Evolutionary conservation across 2,329 filamentous ascomycete genomes (phyloP), one percentile per base, ranked within the genome.

Genomic region (Scytalidium lignicola): DNA sequence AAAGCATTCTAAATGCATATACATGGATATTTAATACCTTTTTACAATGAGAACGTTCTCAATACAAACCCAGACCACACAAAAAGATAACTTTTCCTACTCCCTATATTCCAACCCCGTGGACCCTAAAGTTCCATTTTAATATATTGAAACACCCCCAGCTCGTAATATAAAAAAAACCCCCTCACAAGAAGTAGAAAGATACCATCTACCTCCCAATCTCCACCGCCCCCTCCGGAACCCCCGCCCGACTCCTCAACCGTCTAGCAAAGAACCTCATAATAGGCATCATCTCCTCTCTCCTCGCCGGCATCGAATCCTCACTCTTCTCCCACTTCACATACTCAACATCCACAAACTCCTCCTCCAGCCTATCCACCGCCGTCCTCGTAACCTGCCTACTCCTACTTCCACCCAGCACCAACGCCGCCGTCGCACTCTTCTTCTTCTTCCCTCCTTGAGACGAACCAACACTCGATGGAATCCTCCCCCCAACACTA

Each of bases 231-330:
- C 75, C 78, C 48, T 73, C 68, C 0, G 76, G 77, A 6, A 79
- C 72, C 1, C 77, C 78, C 48, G 68, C 72, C 41, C 66, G 70
- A 57, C 76, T 80, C 54, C 70, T 57, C 52, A 93, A 66, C 60
- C 85, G 76, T 45, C 85, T 77, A 0, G 85, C 84, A 59, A 90
- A 78, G 59, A 85, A 96, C 62, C 86, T 81, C 90, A 96, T 96
- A 52, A 96, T 78, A 0, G 91, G 90, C 60, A 91, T 63, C 78
- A 95, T 91, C 74, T 97, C 91, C 10, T 95, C 90, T 47, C 86
- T 76, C 63, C 77, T 85, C 42, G 75, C 73, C n/a, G 90, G 90
- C 91, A 96, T 96, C 1, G 78, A 78, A 66, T 95, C 89, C 5
- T 85, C 87, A 2, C 66, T 67, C 62, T 84, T 81, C 61, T 76